Evolutionary conservation across 2,329 filamentous ascomycete genomes (phyloP).

Genomic region (Trichoderma oligosporum): DNA sequence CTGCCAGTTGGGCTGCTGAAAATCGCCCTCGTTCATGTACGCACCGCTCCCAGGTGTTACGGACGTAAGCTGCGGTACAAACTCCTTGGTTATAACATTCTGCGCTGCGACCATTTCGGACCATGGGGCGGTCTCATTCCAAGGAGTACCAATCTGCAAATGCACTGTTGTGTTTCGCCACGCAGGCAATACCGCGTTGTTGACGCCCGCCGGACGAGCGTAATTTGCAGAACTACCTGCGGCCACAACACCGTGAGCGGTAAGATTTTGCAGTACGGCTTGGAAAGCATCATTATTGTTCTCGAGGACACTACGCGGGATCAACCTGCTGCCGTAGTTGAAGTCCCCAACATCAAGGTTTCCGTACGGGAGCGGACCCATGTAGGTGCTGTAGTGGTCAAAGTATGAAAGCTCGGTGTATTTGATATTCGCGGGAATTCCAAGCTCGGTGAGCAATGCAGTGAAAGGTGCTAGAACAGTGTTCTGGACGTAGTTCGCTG

Average conservation of each 20-base stretch:
- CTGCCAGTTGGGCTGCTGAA: constrained; percentile 44
- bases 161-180: constrained; percentile 38
- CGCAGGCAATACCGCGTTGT: constrained; percentile 39
- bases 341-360: constrained; percentile 30
- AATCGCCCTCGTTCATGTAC: constrained; percentile 52
- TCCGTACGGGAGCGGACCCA: constrained; percentile 38
- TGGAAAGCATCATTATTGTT: constrained; percentile 21
- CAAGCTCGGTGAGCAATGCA: constrained; percentile 24
- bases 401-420: constrained; percentile 31
- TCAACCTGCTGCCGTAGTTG: constrained; percentile 41
- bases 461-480: constrained; percentile 42
- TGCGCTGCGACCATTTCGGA: constrained; percentile 31
- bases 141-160: constrained; percentile 28
- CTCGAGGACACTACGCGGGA: constrained; percentile 35
- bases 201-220: constrained; percentile 14
- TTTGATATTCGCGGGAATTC: constrained; percentile 28
- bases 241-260: constrained; percentile 27
- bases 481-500: constrained; percentile 35
- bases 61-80: constrained; percentile 26
- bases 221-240: constrained; percentile 20
- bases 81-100: constrained; percentile 28
- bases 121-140: constrained; percentile 26
- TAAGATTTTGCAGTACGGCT: constrained; percentile 29
- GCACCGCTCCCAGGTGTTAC: constrained; percentile 39
- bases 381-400: constrained; percentile 26